Conservation (phyloP, 331 rosid genomes). For the Spiraea crenata region DNA sequence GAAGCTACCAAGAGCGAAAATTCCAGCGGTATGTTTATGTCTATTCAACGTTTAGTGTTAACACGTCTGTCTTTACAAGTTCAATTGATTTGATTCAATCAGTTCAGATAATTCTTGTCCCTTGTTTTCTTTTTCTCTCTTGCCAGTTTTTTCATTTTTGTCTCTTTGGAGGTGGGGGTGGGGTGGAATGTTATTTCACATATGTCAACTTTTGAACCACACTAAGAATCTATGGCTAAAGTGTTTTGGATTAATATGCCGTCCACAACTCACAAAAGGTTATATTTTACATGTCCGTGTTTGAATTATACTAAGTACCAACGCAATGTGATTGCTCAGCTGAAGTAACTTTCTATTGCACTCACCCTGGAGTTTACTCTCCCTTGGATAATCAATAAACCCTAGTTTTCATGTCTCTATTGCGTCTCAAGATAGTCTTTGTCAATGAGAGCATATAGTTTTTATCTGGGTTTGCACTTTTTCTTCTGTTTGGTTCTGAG, state of each 20-base stretch:
- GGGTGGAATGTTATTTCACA: background rate
- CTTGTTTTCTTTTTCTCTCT: no score
- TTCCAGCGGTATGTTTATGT: conserved; percentile 54
- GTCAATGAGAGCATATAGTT: background rate
- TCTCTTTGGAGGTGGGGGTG: background rate
- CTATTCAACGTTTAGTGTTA: background rate
- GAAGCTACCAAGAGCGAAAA: conserved; percentile 50
- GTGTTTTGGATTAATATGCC: background rate
- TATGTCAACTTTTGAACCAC: background rate
- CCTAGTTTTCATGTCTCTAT: background rate
- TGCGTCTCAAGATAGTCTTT: background rate
- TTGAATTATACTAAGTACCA: background rate
- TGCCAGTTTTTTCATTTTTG: no score
- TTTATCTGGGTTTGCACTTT: background rate
- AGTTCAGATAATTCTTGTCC: background rate
- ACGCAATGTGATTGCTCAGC: background rate
- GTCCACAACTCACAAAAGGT: background rate
- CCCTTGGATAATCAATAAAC: background rate
- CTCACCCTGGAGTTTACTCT: background rate
- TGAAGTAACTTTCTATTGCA: background rate
- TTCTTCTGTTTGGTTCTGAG: background rate
- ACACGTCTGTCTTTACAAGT: background rate
- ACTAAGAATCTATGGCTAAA: background rate
- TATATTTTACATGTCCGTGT: background rate
- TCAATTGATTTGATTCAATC: background rate